Base-by-base conservation (phyloP, 768 basidiomycete genomes). In the Suillus spraguei region DNA sequence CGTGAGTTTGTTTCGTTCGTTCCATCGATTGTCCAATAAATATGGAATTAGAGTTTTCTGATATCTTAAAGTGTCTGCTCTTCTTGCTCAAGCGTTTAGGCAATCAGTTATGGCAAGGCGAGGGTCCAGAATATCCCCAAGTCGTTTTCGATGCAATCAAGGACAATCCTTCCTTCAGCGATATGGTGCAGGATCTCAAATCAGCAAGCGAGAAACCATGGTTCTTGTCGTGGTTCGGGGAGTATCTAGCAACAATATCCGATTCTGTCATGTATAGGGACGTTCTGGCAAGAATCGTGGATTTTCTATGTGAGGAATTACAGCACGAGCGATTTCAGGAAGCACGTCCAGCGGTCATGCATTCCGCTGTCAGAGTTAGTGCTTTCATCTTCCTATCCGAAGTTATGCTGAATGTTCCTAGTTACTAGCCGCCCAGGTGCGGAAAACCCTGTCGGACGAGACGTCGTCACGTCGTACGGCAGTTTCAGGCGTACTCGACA, bases 61-160 rank as follows among this genome's bases (percentile, higher is more conserved):
- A 82, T 64, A 80, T 90, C 63, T 78, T 90, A 47, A 81, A 77
- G 66, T 87, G 82, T 63, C 86, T 91, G 65, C 74, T 84, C 11
- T 74, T 87, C 52, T 79, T 94, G 36, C 74, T 91, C 39, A 83
- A 85, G 64, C 83, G 88, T 28, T 70, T 89, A 59, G 81, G 81
- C 0, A 67, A 75, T 3, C 70, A 79, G 13, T 72, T 94, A 16
- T 98, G 97, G 96, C 72, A 79, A 22, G 85, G 82, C 35, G 88
- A 92, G 66, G 83, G 84, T 1, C 79, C 85, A 5, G 88, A 92
- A 68, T 92, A 88, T 69, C 89, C 94, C 3, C 84, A 88, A 67
- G 82, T 90, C 41, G 83, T 94, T 8, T 89, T 97, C 68, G 93
- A 92, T 69, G 84, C 89, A 16, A 84, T 98, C 70, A 91, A 91